These are phyloP conservation scores for Boletus sensibilis DNA, from an alignment of 768 basidiomycete genomes.

Conservation along the genomic window DNA sequence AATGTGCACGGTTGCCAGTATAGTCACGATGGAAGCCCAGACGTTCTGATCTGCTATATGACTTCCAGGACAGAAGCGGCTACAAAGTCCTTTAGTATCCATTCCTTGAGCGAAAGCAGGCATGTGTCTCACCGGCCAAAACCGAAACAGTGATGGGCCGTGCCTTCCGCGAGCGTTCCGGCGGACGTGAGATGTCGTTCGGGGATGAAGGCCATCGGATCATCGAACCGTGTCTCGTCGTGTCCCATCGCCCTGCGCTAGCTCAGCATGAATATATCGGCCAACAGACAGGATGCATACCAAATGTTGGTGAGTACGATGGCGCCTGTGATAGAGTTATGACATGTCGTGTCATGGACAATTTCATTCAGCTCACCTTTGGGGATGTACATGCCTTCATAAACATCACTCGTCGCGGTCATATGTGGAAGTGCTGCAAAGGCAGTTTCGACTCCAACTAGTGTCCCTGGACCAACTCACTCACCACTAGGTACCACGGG, in stretches of 20 bases:
- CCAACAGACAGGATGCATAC: conserved; percentile 5
- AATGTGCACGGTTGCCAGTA: conserved; percentile 32
- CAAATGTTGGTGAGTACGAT: conserved; percentile 27
- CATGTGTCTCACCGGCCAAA: conserved; percentile 26
- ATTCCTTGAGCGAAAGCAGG: not conserved
- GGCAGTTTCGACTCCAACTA: not conserved
- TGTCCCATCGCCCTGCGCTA: conserved; percentile 44
- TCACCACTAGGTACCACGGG: conserved; percentile 30
- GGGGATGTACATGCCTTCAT: conserved; percentile 31
- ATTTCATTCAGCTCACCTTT: conserved; percentile 18
- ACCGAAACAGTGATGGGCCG: conserved; percentile 10
- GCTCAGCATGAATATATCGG: not conserved
- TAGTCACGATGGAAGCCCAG: conserved; percentile 33
- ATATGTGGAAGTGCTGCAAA: conserved; percentile 24
- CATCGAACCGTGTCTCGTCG: conserved; percentile 49
- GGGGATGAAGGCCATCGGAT: conserved; percentile 53
- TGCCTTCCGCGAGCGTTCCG: conserved; percentile 14
- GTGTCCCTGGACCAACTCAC: not conserved
- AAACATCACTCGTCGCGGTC: conserved; percentile 25
- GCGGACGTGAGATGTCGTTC: conserved; percentile 46
- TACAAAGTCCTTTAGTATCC: conserved; percentile 4
- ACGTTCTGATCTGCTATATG: conserved; percentile 34
- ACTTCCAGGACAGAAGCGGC: conserved; percentile 35
- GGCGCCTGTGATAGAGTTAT: conserved; percentile 8
- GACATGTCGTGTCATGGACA: not conserved